Percentiles rank a stretch among this genome's conserved stretches.
Conservation (phyloP, 2,329 filamentous ascomycete species). For the Alternaria arbusti region DNA sequence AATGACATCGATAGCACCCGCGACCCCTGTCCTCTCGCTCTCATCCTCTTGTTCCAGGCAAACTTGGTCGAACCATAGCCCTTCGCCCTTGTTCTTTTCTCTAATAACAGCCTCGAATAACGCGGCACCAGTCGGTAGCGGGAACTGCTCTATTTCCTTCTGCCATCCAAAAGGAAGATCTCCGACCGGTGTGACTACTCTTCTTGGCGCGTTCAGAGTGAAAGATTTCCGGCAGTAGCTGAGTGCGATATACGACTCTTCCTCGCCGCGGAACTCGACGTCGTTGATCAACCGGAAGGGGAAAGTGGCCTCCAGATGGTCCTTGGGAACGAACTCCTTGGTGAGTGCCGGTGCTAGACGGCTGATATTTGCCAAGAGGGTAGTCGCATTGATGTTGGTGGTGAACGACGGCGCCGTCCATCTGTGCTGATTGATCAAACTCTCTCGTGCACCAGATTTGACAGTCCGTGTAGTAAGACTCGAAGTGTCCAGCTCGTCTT, state of each 20-base stretch:
- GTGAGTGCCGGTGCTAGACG: conserved; percentile 38
- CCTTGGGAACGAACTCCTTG: conserved; percentile 39
- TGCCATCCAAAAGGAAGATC: conserved; percentile 46
- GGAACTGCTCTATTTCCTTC: conserved; percentile 45
- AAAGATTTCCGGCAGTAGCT: conserved; percentile 52
- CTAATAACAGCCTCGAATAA: conserved; percentile 52
- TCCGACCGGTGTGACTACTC: conserved; percentile 30
- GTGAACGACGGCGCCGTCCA: conserved; percentile 4
- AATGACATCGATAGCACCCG: conserved; percentile 52
- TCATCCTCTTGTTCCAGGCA: conserved; percentile 53
- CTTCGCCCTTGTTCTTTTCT: conserved; percentile 48
- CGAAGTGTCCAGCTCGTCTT: conserved; percentile 39
- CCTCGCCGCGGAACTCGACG: conserved; percentile 37
- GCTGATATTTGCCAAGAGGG: conserved; percentile 34
- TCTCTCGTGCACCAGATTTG: conserved; percentile 21
- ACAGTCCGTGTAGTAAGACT: conserved; percentile 34
- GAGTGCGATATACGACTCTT: conserved; percentile 51
- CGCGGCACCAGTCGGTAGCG: conserved; percentile 46
- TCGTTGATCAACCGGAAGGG: conserved; percentile 50
- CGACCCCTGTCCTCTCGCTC: conserved; percentile 47
- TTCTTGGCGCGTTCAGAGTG: conserved; percentile 32
- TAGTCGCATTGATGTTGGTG: conserved; percentile 25
- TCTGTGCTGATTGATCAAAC: conserved; percentile 24
- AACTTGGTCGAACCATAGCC: conserved; percentile 55
- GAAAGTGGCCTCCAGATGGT: conserved; percentile 23